These are phyloP conservation scores for Blastobotrys elegans DNA, from an alignment of 1,139 yeast species.

Conservation along the genomic window DNA sequence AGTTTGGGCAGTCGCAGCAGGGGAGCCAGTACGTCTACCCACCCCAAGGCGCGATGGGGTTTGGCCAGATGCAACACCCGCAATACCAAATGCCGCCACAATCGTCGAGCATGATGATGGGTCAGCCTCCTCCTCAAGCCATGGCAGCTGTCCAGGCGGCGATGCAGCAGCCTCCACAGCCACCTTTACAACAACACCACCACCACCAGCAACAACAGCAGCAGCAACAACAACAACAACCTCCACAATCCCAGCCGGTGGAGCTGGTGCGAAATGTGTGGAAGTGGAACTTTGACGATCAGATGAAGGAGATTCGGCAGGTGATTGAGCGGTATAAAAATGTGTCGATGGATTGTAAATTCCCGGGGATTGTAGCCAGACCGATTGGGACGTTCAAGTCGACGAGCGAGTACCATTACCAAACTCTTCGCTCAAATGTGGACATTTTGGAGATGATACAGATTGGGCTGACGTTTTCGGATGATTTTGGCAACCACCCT, in stretches of 20 bases:
- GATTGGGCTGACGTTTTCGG: constrained; percentile 79
- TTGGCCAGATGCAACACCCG: constrained; percentile 1
- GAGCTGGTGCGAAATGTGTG: constrained; percentile 54
- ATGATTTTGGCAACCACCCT: constrained; percentile 69
- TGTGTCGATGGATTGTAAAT: constrained; percentile 76
- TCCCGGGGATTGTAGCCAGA: constrained; percentile 93
- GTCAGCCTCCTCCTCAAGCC: not conserved
- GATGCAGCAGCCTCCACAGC: not conserved
- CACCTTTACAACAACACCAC: constrained; percentile 2
- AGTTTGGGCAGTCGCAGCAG: not conserved
- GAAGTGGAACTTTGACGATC: constrained; percentile 77
- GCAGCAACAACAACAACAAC: not conserved
- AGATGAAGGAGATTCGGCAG: constrained; percentile 68
- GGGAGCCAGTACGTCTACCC: not conserved
- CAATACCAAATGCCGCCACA: constrained; percentile 7
- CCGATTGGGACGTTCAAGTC: constrained; percentile 95
- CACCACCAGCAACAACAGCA: not conserved
- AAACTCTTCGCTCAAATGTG: constrained; percentile 85
- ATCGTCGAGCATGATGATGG: constrained; percentile 9
- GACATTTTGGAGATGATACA: constrained; percentile 84
- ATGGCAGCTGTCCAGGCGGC: not conserved
- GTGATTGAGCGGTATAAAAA: constrained; percentile 64
- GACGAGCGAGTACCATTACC: constrained; percentile 90
- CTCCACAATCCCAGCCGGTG: constrained; percentile 6
- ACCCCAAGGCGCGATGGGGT: not conserved